A percentile compares a stretch with the other conserved stretches of the same genome.
phyloP scores from a whole-genome alignment of 106 monocot genomes.

The Acanthochlamys bracteata region DNA sequence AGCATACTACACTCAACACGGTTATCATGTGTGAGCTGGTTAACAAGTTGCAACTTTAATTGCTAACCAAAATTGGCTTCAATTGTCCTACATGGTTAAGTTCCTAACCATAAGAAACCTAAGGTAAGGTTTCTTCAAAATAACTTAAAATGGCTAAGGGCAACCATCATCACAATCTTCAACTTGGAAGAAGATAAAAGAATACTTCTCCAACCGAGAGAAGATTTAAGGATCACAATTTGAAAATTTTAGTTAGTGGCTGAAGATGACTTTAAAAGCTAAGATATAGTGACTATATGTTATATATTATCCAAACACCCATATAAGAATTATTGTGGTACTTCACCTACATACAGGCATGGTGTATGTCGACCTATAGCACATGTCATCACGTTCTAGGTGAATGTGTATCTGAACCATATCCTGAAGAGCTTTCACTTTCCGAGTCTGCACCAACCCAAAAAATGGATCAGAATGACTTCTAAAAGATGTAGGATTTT shows the following conservation, averaged over 20 bases:
- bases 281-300: background rate
- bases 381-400: constrained; percentile 21
- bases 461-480: background rate
- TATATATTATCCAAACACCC: background rate
- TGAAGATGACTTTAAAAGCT: background rate
- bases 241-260: background rate
- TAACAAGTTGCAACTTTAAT: too few species aligned
- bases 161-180: too few species aligned
- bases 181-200: too few species aligned
- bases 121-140: too few species aligned
- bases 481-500: background rate
- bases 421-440: constrained; percentile 54
- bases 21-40: too few species aligned
- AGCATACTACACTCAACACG: too few species aligned
- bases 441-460: constrained; percentile 39
- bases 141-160: too few species aligned
- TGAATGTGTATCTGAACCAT: constrained; percentile 38
- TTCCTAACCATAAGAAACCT: too few species aligned
- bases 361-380: background rate
- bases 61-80: too few species aligned
- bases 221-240: background rate
- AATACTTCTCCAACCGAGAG: too few species aligned
- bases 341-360: background rate
- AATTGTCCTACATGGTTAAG: too few species aligned
- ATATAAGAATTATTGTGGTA: background rate